Evolutionary conservation across 2,329 filamentous ascomycete genomes (phyloP).

Genomic region (Claviceps digitariae): DNA sequence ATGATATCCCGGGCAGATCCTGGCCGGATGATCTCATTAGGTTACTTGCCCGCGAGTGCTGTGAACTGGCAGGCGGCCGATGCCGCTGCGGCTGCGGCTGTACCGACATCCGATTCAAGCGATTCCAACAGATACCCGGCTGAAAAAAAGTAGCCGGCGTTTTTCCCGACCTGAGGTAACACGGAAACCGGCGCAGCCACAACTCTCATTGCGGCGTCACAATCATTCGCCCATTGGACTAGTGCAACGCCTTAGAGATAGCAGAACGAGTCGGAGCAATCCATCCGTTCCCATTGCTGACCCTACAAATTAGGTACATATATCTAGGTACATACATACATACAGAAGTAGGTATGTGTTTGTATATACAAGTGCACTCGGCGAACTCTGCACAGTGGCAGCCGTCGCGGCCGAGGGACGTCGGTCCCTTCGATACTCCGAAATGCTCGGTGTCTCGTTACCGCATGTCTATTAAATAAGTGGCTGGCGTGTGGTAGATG

Average conservation of each 20-base stretch:
- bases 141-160: neutral
- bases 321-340: too few species aligned
- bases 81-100: neutral
- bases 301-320: neutral
- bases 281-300: neutral
- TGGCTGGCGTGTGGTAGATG: neutral
- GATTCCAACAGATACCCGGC: neutral
- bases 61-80: neutral
- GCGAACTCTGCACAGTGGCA: neutral
- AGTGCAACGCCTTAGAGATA: neutral
- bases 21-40: neutral
- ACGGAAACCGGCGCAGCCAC: neutral
- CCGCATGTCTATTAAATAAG: neutral
- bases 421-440: neutral
- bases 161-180: neutral
- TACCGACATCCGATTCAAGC: neutral
- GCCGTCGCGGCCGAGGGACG: too few species aligned
- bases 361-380: neutral
- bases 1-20: neutral
- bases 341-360: too few species aligned
- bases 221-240: neutral
- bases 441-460: neutral
- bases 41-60: neutral
- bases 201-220: neutral
- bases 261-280: neutral